Evolutionary conservation across 2,329 filamentous ascomycete species (phyloP).

Genomic region (Pseudonectria foliicola): DNA sequence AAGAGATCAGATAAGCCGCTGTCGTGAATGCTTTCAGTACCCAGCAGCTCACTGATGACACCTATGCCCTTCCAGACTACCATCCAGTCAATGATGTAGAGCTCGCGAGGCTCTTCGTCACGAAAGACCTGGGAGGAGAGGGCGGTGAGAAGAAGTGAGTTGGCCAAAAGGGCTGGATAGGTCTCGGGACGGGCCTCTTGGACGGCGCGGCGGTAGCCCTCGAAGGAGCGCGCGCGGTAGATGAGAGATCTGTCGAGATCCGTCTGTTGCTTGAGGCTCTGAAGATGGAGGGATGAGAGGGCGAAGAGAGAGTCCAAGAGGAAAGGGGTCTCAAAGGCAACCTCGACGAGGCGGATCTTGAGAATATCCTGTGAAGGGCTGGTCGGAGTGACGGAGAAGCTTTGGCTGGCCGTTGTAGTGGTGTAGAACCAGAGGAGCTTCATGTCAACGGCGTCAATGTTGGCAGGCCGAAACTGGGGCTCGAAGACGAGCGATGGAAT

Average conservation of each 20-base stretch:
- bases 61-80: slow-evolving; percentile 47
- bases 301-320: slow-evolving; percentile 49
- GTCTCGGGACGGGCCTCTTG: slow-evolving; percentile 37
- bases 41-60: slow-evolving; percentile 35
- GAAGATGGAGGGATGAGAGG: slow-evolving; percentile 43
- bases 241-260: slow-evolving; percentile 31
- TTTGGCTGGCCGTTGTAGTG: slow-evolving; percentile 32
- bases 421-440: slow-evolving; percentile 51
- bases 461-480: slow-evolving; percentile 24
- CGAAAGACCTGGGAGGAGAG: slow-evolving; percentile 45
- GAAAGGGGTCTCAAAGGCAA: slow-evolving; percentile 46
- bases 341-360: slow-evolving; percentile 38
- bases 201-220: slow-evolving; percentile 46
- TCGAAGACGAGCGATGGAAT: slow-evolving; percentile 13
- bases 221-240: slow-evolving; percentile 44
- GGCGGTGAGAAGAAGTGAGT: slow-evolving; percentile 44
- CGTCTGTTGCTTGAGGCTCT: slow-evolving; percentile 32
- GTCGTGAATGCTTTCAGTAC: slow-evolving; percentile 20
- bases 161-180: slow-evolving; percentile 43
- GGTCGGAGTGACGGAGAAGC: slow-evolving; percentile 36
- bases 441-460: slow-evolving; percentile 39
- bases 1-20: slow-evolving; percentile 43
- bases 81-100: slow-evolving; percentile 51
- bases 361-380: slow-evolving; percentile 35
- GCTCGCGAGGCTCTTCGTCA: slow-evolving; percentile 34